Conservation (phyloP, 441 rosid species). For the Euphorbia celastroides region DNA sequence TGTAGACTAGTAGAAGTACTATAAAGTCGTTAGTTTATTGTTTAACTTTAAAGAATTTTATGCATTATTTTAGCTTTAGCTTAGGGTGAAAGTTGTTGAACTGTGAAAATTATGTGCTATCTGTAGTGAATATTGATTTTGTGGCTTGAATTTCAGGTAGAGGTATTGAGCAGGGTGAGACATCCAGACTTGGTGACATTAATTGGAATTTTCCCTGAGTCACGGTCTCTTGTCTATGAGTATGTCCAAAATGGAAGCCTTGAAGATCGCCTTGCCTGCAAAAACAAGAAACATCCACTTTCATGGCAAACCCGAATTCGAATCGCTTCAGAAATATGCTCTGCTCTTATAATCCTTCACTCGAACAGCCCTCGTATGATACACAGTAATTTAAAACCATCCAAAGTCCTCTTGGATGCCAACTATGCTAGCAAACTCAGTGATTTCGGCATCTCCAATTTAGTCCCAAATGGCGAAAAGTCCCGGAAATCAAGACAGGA, state of each 20-base stretch:
- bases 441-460: conserved; percentile 55
- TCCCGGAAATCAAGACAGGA: conserved; percentile 27
- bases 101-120: not conserved
- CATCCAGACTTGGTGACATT: conserved; percentile 80
- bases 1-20: too few species aligned
- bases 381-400: conserved; percentile 78
- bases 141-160: conserved; percentile 52
- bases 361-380: conserved; percentile 67
- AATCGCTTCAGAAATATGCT: conserved; percentile 73
- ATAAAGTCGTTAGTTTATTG: too few species aligned
- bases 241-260: conserved; percentile 70
- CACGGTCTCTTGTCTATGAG: conserved; percentile 71
- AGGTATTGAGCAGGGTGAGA: conserved; percentile 67
- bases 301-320: conserved; percentile 58
- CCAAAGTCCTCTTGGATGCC: conserved; percentile 74
- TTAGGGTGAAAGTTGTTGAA: not conserved
- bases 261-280: conserved; percentile 55
- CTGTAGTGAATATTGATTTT: conserved; percentile 8
- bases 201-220: conserved; percentile 74
- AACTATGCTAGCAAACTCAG: conserved; percentile 58
- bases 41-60: too few species aligned
- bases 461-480: conserved; percentile 30
- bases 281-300: conserved; percentile 47
- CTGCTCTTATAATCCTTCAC: conserved; percentile 89
- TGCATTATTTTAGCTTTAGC: not conserved